These are phyloP conservation scores for Metarhizium robertsii DNA, from an alignment of 2,329 filamentous ascomycete species.

Conservation along the genomic window DNA sequence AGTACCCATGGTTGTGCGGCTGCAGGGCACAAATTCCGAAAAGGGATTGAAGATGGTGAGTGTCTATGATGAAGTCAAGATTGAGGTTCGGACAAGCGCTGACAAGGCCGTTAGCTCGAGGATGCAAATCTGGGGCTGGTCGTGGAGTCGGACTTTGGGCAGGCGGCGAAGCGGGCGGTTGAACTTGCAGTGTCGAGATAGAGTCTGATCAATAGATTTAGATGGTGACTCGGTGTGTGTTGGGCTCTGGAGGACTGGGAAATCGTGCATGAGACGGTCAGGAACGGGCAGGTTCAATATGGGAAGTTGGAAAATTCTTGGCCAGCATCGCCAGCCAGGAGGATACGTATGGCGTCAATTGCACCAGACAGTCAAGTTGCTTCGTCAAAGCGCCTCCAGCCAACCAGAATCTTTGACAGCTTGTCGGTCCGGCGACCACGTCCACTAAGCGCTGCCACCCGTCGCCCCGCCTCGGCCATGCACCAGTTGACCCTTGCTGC, in stretches of 20 bases:
- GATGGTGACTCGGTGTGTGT: too few relatives aligned
- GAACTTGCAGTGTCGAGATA: slow-evolving; percentile 14
- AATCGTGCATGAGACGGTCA: too few relatives aligned
- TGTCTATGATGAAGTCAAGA: slow-evolving; percentile 1
- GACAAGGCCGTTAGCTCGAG: slow-evolving; percentile 18
- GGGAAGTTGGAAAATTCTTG: too few relatives aligned
- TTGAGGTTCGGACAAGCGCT: neutral
- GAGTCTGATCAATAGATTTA: too few relatives aligned
- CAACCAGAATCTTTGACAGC: neutral
- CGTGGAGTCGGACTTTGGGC: slow-evolving; percentile 30
- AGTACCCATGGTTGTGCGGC: slow-evolving; percentile 34
- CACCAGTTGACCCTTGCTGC: neutral
- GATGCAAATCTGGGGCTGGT: slow-evolving; percentile 25
- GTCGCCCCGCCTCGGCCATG: neutral
- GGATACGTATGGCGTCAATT: too few relatives aligned
- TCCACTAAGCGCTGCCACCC: neutral
- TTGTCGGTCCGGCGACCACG: neutral
- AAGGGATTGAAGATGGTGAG: slow-evolving; percentile 30
- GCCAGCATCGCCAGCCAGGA: too few relatives aligned
- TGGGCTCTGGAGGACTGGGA: too few relatives aligned
- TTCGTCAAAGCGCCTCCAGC: too few relatives aligned
- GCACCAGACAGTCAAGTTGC: too few relatives aligned
- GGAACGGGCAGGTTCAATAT: too few relatives aligned
- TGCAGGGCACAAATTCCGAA: slow-evolving; percentile 37
- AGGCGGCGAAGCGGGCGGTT: slow-evolving; percentile 24